These are phyloP conservation scores for Hypoxylon crocopeplum DNA, from an alignment of 495 filamentous ascomycete species.

Conservation along the genomic window DNA sequence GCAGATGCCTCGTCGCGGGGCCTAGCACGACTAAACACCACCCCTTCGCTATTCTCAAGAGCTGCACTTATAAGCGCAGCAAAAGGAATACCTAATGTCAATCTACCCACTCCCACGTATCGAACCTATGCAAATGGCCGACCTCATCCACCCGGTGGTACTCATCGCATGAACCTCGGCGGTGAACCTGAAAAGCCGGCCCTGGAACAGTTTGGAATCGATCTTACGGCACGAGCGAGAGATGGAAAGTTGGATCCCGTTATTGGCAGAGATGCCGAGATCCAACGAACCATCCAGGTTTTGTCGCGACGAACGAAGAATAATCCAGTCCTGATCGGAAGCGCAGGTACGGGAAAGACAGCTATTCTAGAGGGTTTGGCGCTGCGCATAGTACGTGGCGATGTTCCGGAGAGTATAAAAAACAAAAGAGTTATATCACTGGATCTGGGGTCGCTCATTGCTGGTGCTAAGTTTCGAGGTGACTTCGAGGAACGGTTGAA, in stretches of 20 bases:
- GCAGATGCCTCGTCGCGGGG: slow-evolving; percentile 43
- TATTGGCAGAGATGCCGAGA: slow-evolving; percentile 89
- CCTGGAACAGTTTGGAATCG: slow-evolving; percentile 87
- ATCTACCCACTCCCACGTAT: slow-evolving; percentile 37
- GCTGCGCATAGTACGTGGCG: slow-evolving; percentile 86
- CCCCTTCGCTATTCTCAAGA: slow-evolving; percentile 36
- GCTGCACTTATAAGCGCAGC: slow-evolving; percentile 27
- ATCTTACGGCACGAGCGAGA: slow-evolving; percentile 84
- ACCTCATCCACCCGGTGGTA: slow-evolving; percentile 88
- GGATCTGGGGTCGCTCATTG: slow-evolving; percentile 90
- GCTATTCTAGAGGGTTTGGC: slow-evolving; percentile 93
- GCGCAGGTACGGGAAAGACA: slow-evolving; percentile 93
- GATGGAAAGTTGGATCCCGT: slow-evolving; percentile 94
- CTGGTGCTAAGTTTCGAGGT: slow-evolving; percentile 92
- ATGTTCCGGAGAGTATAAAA: slow-evolving; percentile 96
- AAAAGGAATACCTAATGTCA: slow-evolving; percentile 18
- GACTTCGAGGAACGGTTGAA: slow-evolving; percentile 97
- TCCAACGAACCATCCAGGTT: slow-evolving; percentile 93
- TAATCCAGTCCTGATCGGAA: slow-evolving; percentile 93
- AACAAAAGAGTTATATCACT: slow-evolving; percentile 87
- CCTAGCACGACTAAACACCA: slow-evolving; percentile 26
- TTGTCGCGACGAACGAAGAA: slow-evolving; percentile 94
- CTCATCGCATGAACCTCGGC: slow-evolving; percentile 88
- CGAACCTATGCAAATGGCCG: slow-evolving; percentile 78
- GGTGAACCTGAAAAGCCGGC: slow-evolving; percentile 82